Conservation (phyloP, 305 asterid species). For the Rubia balearica region DNA sequence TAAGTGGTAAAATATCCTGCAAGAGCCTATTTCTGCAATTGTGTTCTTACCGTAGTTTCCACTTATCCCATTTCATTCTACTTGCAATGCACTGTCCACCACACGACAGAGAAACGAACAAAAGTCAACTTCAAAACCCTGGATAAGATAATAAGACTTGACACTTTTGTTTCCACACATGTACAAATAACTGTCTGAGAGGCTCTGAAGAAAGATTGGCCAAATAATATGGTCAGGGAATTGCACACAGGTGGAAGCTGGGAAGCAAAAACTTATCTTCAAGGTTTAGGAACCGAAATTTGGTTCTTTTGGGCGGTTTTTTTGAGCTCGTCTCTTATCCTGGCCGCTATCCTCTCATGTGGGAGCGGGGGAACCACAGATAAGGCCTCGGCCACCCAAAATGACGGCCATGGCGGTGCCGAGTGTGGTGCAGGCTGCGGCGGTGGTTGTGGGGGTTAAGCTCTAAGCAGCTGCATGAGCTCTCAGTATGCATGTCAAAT, state of each 20-base stretch:
- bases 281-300: slow-evolving; percentile 12
- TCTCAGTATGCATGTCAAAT: background rate
- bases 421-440: slow-evolving; percentile 28
- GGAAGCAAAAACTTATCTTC: slow-evolving; percentile 16
- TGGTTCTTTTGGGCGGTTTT: slow-evolving; percentile 23
- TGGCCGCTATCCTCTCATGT: slow-evolving; percentile 24
- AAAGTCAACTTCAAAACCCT: slow-evolving; percentile 8
- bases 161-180: background rate
- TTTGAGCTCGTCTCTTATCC: slow-evolving; percentile 18
- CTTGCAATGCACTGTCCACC: background rate
- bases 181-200: background rate
- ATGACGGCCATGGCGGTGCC: slow-evolving; percentile 9
- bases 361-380: slow-evolving; percentile 24
- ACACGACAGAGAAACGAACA: background rate
- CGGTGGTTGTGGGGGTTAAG: slow-evolving; percentile 30
- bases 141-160: background rate
- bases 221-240: slow-evolving; percentile 22
- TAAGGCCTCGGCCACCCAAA: slow-evolving; percentile 15
- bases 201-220: background rate
- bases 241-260: slow-evolving; percentile 16
- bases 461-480: background rate
- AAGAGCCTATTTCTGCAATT: background rate
- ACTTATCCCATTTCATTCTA: background rate
- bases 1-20: background rate
- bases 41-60: background rate